Evolutionary conservation across 306 rosid genomes (phyloP), one percentile per base, ranked within the genome.

Genomic region (Acacia confusa): DNA sequence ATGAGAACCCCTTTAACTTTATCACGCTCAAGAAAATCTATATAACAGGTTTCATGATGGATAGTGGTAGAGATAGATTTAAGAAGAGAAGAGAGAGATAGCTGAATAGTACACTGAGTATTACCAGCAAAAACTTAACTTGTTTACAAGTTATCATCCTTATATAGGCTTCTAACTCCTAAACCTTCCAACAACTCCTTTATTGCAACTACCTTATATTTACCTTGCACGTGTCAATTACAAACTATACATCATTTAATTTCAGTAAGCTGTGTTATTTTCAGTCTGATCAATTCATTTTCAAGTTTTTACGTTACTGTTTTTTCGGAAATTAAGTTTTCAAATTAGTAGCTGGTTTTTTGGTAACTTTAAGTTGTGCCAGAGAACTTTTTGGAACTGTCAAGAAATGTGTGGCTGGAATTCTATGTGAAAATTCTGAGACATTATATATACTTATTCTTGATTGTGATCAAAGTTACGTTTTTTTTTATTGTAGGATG

Each of bases 401-500:
- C 38, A 72, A 38, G 74, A 47, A 78, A 76, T 66, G 47, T n/a
- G 17, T 67, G 38, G 52, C 44, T 64, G 1, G 28, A 25, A 79
- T 60, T 53, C 60, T 7, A 53, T 52, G 74, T 45, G 41, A 40
- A 4, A 17, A 74, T 71, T 76, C 58, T 28, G 16, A 65, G 74
- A 34, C 15, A 10, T 58, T 58, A 50, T 58, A 17, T 83, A 36
- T 79, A 43, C 65, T 27, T 34, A 79, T 75, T 70, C 72, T 67
- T 48, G 70, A 12, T 16, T 47, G 41, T 83, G 77, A 78, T 74
- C 28, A 22, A 65, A 20, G 36, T 57, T 78, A 52, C 72, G 13
- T 3, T 22, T 43, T 70, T n/a, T 41, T 70, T 12, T 28, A n/a
- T 71, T 68, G 66, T 78, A 94, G 98, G 98, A 94, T 83, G 98